Base-by-base conservation (phyloP, 169 alveolate genomes). In the Babesia divergens region DNA sequence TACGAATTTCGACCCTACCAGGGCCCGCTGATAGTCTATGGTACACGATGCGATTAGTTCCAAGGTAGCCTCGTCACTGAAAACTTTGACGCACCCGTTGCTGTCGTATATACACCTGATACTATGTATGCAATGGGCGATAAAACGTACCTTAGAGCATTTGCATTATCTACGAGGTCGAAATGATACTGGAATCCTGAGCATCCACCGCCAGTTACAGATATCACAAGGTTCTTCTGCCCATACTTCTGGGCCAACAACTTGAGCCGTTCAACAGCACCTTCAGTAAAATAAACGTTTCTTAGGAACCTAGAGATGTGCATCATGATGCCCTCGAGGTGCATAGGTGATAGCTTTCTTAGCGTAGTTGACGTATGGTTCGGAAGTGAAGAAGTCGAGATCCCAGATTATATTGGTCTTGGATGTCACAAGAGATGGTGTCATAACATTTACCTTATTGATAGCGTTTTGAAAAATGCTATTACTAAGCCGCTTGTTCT, bases 161-260 rank as follows among this genome's bases (percentile, higher is more conserved):
- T 34, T 29, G 47, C 43, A 53, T 72, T 59, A 26, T 86, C 84
- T 20, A 69, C 82, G 29, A 87, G 56, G 34, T 81, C 56, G 49
- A 87, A 87, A 34, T 81, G 66, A 26, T 87, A 87, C 64, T 87
- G 91, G 70, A 87, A 87, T 2, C 93, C 93, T 18, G 93, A 87
- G 49, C 93, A 87, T 11, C 93, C 93, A 9, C 93, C 93, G 31
- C 91, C 91, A 38, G 89, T 79, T 6, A 87, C 89, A 18, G 67
- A 64, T 13, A 87, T 55, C 32, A 71, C 74, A 44, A 87, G 71
- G 24, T 65, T 72, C 62, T 79, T 87, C 11, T 75, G 44, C 26
- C 50, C 43, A 43, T 80, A 68, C 29, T 71, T 71, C 40, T 34
- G 22, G 60, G 74, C 66, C 2, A 87, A 46, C 31, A 52, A 49